phyloP scores from a whole-genome alignment of 495 filamentous ascomycete genomes.

The Polyplosphaeria fusca region DNA sequence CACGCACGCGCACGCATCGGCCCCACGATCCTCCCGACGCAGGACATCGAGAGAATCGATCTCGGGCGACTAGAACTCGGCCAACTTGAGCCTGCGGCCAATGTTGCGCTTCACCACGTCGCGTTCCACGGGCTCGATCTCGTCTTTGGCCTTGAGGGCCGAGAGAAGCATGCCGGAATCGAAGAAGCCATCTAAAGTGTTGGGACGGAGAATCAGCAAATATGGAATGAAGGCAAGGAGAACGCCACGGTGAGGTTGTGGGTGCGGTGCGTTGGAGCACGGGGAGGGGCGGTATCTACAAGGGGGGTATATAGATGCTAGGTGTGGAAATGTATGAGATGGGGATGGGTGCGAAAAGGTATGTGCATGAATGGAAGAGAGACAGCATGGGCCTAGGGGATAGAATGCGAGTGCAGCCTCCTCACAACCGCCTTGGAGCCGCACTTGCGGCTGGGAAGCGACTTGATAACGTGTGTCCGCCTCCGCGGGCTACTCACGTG shows the following conservation, averaged over 20 bases:
- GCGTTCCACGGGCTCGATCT: slow-evolving; percentile 46
- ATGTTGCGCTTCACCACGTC: slow-evolving; percentile 46
- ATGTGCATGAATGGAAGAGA: not conserved
- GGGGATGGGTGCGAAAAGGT: slow-evolving; percentile 14
- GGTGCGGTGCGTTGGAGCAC: not conserved
- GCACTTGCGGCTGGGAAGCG: slow-evolving; percentile 14
- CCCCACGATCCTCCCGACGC: too few species aligned
- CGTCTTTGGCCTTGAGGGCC: slow-evolving; percentile 64
- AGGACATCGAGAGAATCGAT: too few species aligned
- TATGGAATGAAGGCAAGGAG: slow-evolving; percentile 18
- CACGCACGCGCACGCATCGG: too few species aligned
- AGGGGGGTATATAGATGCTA: not conserved
- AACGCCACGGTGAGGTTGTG: slow-evolving; percentile 2
- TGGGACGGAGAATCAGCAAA: slow-evolving; percentile 33
- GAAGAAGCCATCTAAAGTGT: slow-evolving; percentile 94
- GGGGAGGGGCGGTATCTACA: not conserved
- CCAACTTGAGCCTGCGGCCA: slow-evolving; percentile 42
- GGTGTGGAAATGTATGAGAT: slow-evolving; percentile 32
- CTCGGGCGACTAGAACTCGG: slow-evolving; percentile 38
- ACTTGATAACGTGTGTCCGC: slow-evolving; percentile 6
- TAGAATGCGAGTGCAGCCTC: slow-evolving; percentile 28
- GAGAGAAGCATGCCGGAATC: slow-evolving; percentile 90
- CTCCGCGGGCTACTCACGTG: slow-evolving; percentile 22
- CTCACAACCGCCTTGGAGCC: slow-evolving; percentile 20
- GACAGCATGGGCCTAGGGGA: slow-evolving; percentile 6